These are phyloP conservation scores for Skeletonema menzelii DNA, from an alignment of 108 stramenopile species.

Conservation along the genomic window DNA sequence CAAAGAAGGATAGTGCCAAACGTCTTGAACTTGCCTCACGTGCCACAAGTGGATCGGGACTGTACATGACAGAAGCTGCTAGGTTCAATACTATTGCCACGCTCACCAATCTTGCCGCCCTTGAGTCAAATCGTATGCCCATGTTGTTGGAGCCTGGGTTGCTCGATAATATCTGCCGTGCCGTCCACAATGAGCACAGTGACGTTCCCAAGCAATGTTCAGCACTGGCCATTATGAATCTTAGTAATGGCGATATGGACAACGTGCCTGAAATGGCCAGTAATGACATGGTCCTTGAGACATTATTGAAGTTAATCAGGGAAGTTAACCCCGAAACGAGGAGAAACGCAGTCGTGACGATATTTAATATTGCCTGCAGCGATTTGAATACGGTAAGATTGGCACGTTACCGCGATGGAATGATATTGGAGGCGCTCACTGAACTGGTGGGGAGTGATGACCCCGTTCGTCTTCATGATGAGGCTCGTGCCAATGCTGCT, in stretches of 20 bases:
- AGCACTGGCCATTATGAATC: constrained; percentile 59
- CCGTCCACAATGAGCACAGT: constrained; percentile 49
- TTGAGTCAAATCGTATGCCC: constrained; percentile 50
- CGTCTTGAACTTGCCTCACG: constrained; percentile 25
- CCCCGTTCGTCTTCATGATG: constrained; percentile 39
- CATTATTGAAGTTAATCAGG: constrained; percentile 45
- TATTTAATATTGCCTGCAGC: constrained; percentile 59
- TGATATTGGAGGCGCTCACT: constrained; percentile 43
- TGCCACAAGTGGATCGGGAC: constrained; percentile 39
- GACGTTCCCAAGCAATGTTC: constrained; percentile 60
- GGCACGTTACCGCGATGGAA: constrained; percentile 44
- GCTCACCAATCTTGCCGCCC: constrained; percentile 54
- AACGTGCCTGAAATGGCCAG: constrained; percentile 60
- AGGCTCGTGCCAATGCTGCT: constrained; percentile 55
- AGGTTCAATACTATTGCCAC: constrained; percentile 58
- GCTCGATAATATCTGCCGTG: constrained; percentile 50
- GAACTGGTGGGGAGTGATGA: constrained; percentile 47
- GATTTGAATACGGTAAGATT: constrained; percentile 54
- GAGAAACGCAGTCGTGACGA: constrained; percentile 51
- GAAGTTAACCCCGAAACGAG: constrained; percentile 55
- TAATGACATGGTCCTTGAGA: constrained; percentile 51
- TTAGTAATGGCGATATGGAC: constrained; percentile 54
- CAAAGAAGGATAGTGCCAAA: constrained; percentile 6
- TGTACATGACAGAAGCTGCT: constrained; percentile 61
- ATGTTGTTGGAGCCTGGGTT: constrained; percentile 46